Base-by-base conservation (phyloP, 2,329 filamentous ascomycete species). In the Talaromyces rugulosus region DNA sequence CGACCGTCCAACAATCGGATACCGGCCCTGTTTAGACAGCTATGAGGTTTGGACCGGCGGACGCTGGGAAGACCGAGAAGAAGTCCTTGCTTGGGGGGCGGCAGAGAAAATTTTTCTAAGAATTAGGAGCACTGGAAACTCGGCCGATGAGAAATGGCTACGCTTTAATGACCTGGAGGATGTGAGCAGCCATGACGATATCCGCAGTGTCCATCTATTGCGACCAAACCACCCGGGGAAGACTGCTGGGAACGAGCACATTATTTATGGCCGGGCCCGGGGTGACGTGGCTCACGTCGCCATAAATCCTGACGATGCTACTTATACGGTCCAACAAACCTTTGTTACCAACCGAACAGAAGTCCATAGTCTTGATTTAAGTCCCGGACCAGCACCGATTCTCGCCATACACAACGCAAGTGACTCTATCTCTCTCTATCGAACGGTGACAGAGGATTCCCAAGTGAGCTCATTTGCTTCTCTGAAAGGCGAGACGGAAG, bases 31-130 rank as follows among this genome's bases (percentile, higher is more conserved):
- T 50, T 79, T 87, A 55, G 83, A 86, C 67, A 84, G 82, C 61
- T 85, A 85, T 66, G 83, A 86, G 66, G 72, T 76, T n/a, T 80
- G 78, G 74, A 77, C 74, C 50, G 77, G 77, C 2, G 72, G 72
- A 1, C 73, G 72, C 61, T 84, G 81, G 80, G 71, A 73, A 54
- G 75, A 82, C 55, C 77, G 82, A 65, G 80, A 78, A 66, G 85
- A 88, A 68, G 80, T 85, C 0, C 70, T 89, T 7, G 83, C 80
- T 2, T 87, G 84, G 80, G 85, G 85, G 58, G 85, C 85, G 12
- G 86, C 83, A 0, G 82, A 85, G 2, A 80, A 85, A 62, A 69
- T 89, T 9, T 73, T 83, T 4, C 64, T 86, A 61, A 76, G 82
- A 23, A 74, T 80, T 11, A 82, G 80, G 66, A 74, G 81, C 59